Base-by-base conservation (phyloP, 331 rosid species). In the Acacia pycnantha region DNA sequence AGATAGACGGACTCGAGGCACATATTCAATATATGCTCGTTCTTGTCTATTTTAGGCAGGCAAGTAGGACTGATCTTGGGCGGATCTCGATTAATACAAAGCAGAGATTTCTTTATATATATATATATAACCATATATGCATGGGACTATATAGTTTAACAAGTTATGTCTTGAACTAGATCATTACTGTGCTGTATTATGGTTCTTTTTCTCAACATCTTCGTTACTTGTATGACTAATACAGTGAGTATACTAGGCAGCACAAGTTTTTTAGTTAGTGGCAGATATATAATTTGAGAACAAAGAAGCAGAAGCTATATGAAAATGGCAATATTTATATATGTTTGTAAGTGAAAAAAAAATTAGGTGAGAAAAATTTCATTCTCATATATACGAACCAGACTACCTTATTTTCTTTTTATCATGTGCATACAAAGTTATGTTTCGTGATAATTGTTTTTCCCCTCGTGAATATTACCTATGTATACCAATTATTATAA, bases 51-150 rank as follows among this genome's bases (percentile, higher is more conserved):
- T 22, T 0, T 58, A 4, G 73, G 73, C 19, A 16, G 44, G 70
- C 8, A 47, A 72, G 40, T 19, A 4, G 29, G 37, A n/a, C 69
- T 19, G 12, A 43, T 43, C 67, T 26, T 2, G 18, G 51, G 31
- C 5, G 35, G 56, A 77, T 77, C 59, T 31, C 31, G 70, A 67
- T 77, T 33, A 19, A 50, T 24, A 70, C 79, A 62, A 70, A 33
- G 82, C 41, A 48, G 18, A 54, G 37, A 69, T 13, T 11, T 8
- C 53, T 47, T 47, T 12, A 47, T 47, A 9, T 44, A 33, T 33
- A 29, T 29, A 29, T 29, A 40, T 40, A 40, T 40, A 43, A 8
- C 3, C 9, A 6, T 37, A 37, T 6, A 37, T n/a, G n/a, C n/a
- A n/a, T 1, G 41, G 41, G 8, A 37, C 41, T 37, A 37, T 6